These are phyloP conservation scores for Hypomontagnella submonticulosa DNA, from an alignment of 495 filamentous ascomycete genomes.

Conservation along the genomic window DNA sequence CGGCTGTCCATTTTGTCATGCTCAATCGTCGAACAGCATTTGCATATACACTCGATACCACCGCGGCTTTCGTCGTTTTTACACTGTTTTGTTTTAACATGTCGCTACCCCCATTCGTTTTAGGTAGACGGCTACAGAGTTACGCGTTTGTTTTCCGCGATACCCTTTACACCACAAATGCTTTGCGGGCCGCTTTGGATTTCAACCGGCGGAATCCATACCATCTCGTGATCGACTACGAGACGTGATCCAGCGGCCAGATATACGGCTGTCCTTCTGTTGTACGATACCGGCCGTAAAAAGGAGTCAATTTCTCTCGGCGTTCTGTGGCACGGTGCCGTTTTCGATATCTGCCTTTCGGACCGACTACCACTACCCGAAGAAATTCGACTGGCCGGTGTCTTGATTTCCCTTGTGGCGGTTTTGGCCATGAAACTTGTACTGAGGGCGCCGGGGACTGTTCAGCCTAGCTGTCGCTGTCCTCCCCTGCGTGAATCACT, in stretches of 20 bases:
- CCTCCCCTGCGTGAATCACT: conserved; percentile 16
- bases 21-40: conserved; percentile 35
- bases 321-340: background rate
- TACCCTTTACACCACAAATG: conserved; percentile 41
- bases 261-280: conserved; percentile 13
- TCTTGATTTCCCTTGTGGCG: conserved; percentile 7
- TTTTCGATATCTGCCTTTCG: background rate
- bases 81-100: conserved; percentile 22
- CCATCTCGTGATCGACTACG: conserved; percentile 13
- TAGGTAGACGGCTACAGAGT: conserved; percentile 15
- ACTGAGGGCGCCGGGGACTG: conserved; percentile 10
- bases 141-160: conserved; percentile 31
- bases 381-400: conserved; percentile 3
- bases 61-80: conserved; percentile 34
- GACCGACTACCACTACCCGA: background rate
- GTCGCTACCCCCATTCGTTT: conserved; percentile 32
- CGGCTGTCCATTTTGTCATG: conserved; percentile 21
- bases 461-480: conserved; percentile 16
- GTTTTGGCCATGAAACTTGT: conserved; percentile 13
- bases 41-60: conserved; percentile 48
- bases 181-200: conserved; percentile 28
- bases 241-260: conserved; percentile 4
- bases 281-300: conserved; percentile 15
- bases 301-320: conserved; percentile 12
- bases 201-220: conserved; percentile 28